Evolutionary conservation across 169 alveolate species (phyloP).

Genomic region (Eimeria brunetti): DNA sequence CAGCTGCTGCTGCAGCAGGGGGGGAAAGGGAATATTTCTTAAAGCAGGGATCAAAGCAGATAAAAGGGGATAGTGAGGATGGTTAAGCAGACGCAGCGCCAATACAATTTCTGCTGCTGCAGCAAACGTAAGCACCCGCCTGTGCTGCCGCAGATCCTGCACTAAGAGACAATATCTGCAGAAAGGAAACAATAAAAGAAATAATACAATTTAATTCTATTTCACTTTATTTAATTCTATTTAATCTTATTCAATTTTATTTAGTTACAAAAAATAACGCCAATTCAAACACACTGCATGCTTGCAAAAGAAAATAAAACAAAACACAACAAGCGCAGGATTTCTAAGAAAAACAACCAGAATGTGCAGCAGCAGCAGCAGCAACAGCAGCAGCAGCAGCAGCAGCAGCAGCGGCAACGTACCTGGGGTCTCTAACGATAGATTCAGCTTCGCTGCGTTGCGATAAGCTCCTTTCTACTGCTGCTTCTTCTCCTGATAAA

Average conservation of each 20-base stretch:
- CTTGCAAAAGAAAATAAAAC: background rate
- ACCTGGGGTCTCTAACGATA: constrained; percentile 57
- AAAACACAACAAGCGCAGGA: background rate
- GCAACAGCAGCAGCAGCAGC: constrained; percentile 13
- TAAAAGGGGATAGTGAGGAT: constrained; percentile 65
- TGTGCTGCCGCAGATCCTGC: constrained; percentile 79
- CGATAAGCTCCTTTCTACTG: background rate
- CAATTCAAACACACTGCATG: background rate
- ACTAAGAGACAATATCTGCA: constrained; percentile 81
- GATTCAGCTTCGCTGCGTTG: constrained; percentile 6
- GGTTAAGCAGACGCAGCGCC: constrained; percentile 76
- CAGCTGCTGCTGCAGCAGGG: background rate
- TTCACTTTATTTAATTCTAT: no score
- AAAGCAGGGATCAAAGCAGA: constrained; percentile 56
- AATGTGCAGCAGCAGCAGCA: background rate
- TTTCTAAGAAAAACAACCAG: background rate
- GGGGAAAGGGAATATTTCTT: background rate
- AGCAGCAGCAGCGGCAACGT: background rate
- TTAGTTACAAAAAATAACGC: background rate
- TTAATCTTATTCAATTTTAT: no score
- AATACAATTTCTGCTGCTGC: constrained; percentile 80
- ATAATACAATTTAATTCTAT: background rate
- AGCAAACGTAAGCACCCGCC: constrained; percentile 79
- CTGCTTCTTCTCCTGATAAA: constrained; percentile 1
- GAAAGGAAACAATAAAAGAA: background rate